A percentile compares a stretch with the other conserved stretches of the same genome.
These are phyloP conservation scores for Rhodosporidiobolus sp. DNA, from an alignment of 768 basidiomycete genomes.

Conservation along the genomic window DNA sequence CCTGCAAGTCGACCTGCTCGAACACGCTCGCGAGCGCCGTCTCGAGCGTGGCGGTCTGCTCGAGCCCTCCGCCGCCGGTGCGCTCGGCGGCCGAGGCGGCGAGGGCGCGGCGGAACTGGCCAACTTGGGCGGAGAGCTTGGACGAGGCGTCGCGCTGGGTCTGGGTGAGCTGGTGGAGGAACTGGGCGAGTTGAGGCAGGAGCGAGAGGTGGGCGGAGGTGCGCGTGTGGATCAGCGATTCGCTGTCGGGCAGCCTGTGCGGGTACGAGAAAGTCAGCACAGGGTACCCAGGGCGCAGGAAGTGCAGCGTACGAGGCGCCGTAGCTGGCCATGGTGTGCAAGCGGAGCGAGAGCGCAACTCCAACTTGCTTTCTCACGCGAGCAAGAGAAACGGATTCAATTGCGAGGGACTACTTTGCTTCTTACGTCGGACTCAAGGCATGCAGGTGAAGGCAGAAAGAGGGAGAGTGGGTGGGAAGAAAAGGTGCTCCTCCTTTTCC, in stretches of 20 bases:
- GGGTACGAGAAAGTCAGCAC: neutral
- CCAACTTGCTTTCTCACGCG: no score
- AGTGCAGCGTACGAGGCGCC: neutral
- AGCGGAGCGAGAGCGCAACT: neutral
- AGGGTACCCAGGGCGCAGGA: neutral
- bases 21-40: slow-evolving; percentile 1
- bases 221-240: slow-evolving; percentile 13
- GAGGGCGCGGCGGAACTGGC: slow-evolving; percentile 9
- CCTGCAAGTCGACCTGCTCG: slow-evolving; percentile 31
- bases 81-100: neutral
- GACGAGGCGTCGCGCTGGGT: neutral
- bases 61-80: neutral
- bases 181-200: slow-evolving; percentile 18
- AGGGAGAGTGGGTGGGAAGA: neutral
- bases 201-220: slow-evolving; percentile 12
- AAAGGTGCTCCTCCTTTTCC: neutral
- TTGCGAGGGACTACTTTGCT: no score
- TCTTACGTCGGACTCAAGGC: no score
- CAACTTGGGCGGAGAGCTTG: slow-evolving; percentile 11
- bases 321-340: neutral
- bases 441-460: neutral
- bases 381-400: no score
- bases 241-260: slow-evolving; percentile 31
- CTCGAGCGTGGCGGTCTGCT: slow-evolving; percentile 13
- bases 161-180: slow-evolving; percentile 5